phyloP scores from a whole-genome alignment of 164 flowering plant genomes.

The Saururus chinensis region DNA sequence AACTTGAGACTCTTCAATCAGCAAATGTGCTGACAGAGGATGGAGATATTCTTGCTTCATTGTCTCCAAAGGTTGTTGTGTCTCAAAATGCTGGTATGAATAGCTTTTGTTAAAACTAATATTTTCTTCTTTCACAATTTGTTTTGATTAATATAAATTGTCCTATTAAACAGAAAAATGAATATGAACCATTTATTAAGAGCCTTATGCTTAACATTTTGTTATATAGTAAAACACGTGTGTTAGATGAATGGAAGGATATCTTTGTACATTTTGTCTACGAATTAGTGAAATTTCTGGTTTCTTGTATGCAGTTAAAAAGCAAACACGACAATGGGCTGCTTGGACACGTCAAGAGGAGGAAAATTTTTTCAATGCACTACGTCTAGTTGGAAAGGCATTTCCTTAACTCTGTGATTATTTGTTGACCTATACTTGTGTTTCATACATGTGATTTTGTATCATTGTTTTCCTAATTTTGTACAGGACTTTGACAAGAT shows the following conservation, averaged over 20 bases:
- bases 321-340: slow-evolving; percentile 94
- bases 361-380: slow-evolving; percentile 86
- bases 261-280: too few species aligned
- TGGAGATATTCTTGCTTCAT: slow-evolving; percentile 13
- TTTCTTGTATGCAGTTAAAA: slow-evolving; percentile 39
- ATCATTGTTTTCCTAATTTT: slow-evolving; percentile 10
- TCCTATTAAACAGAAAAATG: background rate
- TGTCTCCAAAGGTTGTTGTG: slow-evolving; percentile 6
- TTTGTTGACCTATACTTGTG: slow-evolving; percentile 3
- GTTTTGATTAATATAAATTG: too few species aligned
- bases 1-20: slow-evolving; percentile 9
- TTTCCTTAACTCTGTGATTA: slow-evolving; percentile 5
- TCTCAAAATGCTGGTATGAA: slow-evolving; percentile 20
- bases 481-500: slow-evolving; percentile 97
- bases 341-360: slow-evolving; percentile 99
- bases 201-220: slow-evolving; percentile 1
- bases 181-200: background rate
- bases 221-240: background rate
- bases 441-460: background rate
- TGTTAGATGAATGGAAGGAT: background rate
- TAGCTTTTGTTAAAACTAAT: background rate
- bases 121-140: background rate
- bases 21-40: slow-evolving; percentile 6
- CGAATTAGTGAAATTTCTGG: background rate
- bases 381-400: slow-evolving; percentile 99